Base-by-base conservation (phyloP, 257 asterid species). In the Solanum neorickii region DNA sequence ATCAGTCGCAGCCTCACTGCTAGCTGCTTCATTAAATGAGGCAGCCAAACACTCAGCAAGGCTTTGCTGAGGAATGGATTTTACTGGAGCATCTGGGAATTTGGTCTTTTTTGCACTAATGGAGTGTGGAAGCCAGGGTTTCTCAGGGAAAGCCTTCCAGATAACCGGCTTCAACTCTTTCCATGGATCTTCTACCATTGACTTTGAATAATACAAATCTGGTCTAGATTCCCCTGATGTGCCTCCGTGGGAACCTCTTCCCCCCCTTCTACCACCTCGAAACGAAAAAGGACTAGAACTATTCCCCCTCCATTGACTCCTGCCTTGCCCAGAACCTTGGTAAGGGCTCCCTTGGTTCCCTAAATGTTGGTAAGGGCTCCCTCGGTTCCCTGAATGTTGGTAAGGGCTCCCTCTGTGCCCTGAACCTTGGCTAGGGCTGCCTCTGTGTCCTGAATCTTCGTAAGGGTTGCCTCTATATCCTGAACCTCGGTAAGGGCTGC, bases 161-260 rank as follows among this genome's bases (percentile, higher is more conserved):
- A 92, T 20, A 87, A 93, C 92, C 8, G 98, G 97, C 59, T 52
- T 89, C 90, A 96, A 70, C 56, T 5, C 27, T 89, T 88, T 87
- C 98, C 99, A 96, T 1, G 99, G 98, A 88, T 95, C 98, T 91
- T 94, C 98, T 14, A 94, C 78, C 99, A 96, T 96, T 65, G 93
- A 95, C 91, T 91, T 90, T 31, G 86, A 86, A 90, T 91, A 96
- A 91, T 92, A 96, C 46, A 41, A 41, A 84, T 84, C 65, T 10
- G 87, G 87, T 65, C 87, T 84, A 66, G 41, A 41, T 29, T 84
- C 87, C 3, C 44, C 65, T 41, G 87, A 84, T 41, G 76, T 29
- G 42, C 39, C 10, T 62, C 68, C 87, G 44, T 65, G 87, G 41
- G 77, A 66, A 39, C 87, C 80, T 41, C 59, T 65, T 84, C 77